Percentiles rank a stretch among this genome's conserved stretches.
These are phyloP conservation scores for Sporodiniella umbellata DNA, from an alignment of 371 early-diverging fungal species.

Conservation along the genomic window DNA sequence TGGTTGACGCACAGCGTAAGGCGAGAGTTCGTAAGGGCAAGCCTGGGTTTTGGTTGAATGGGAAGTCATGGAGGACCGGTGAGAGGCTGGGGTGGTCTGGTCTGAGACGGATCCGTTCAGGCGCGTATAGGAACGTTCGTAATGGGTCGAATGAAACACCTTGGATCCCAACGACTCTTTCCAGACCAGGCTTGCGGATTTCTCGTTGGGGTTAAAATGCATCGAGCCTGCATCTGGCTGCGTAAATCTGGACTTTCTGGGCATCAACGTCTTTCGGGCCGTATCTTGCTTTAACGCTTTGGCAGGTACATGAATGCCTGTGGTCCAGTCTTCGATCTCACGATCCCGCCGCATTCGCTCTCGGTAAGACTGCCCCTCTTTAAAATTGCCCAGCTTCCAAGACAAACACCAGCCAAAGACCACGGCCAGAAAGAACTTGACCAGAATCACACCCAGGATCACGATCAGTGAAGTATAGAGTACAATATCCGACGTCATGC, in stretches of 20 bases:
- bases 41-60: conserved; percentile 1
- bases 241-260: conserved; percentile 26
- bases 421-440: conserved; percentile 66
- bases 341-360: conserved; percentile 49
- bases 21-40: conserved; percentile 27
- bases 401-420: conserved; percentile 63
- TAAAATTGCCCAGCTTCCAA: conserved; percentile 41
- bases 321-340: conserved; percentile 58
- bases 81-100: conserved; percentile 15
- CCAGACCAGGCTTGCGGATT: conserved; percentile 18
- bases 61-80: conserved; percentile 13
- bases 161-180: conserved; percentile 17
- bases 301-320: conserved; percentile 47
- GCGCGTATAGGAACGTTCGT: not conserved
- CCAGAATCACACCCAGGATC: conserved; percentile 57
- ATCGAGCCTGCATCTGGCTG: conserved; percentile 26
- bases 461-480: conserved; percentile 52
- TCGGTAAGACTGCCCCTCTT: conserved; percentile 28
- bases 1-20: conserved; percentile 45
- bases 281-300: conserved; percentile 22
- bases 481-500: conserved; percentile 67
- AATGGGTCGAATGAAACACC: conserved; percentile 1
- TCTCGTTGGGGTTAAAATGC: conserved; percentile 20
- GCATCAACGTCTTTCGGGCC: conserved; percentile 16
- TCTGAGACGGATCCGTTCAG: conserved; percentile 13